A percentile compares a stretch with the other conserved stretches of the same genome.
These are phyloP conservation scores for Trypethelium eluteriae DNA, from an alignment of 495 filamentous ascomycete species.

Conservation along the genomic window DNA sequence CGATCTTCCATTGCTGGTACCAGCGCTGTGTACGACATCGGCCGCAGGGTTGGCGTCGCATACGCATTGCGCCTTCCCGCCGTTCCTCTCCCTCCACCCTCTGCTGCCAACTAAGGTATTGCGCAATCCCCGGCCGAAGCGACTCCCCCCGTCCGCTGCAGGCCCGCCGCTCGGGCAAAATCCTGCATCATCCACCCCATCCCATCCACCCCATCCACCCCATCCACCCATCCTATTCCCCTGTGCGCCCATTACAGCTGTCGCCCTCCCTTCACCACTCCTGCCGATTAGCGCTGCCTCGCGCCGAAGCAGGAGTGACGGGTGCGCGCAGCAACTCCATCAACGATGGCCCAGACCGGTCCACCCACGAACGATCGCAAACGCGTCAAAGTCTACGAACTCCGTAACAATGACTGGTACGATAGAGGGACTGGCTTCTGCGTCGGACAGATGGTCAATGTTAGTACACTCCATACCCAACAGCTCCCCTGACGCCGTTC, in stretches of 20 bases:
- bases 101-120: neutral
- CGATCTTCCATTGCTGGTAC: neutral
- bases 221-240: conserved; percentile 6
- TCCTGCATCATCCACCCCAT: neutral
- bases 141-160: neutral
- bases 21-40: neutral
- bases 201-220: neutral
- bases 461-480: neutral
- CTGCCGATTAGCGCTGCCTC: conserved; percentile 25
- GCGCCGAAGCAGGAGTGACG: conserved; percentile 29
- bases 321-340: conserved; percentile 19
- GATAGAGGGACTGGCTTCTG: conserved; percentile 97
- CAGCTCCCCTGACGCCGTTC: neutral
- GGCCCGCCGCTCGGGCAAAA: neutral
- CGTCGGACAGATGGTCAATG: conserved; percentile 56
- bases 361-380: conserved; percentile 78
- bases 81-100: neutral
- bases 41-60: neutral
- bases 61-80: neutral
- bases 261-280: conserved; percentile 16
- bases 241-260: neutral
- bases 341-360: conserved; percentile 75
- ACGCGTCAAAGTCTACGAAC: conserved; percentile 98
- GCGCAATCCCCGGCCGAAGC: conserved; percentile 5
- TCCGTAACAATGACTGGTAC: conserved; percentile 98